Percentiles rank a stretch among this genome's conserved stretches.
phyloP scores from a whole-genome alignment of 2,329 filamentous ascomycete species.

The Claviceps purpurea region DNA sequence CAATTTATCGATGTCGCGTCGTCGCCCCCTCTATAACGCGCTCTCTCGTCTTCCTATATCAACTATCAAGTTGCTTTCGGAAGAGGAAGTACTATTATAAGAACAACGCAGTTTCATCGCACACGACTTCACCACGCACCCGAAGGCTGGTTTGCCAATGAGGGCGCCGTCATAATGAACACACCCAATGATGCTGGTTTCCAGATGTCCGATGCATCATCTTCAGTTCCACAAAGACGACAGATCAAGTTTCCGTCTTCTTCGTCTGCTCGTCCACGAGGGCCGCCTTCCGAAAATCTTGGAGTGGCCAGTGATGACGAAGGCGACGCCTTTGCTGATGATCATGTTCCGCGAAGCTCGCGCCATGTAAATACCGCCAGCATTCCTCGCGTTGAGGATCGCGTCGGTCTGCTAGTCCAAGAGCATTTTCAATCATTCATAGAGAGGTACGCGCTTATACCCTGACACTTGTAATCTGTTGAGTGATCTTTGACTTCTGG shows the following conservation, averaged over 20 bases:
- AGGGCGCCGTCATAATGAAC: constrained; percentile 24
- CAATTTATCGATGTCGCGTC: constrained; percentile 25
- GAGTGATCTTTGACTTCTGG: neutral
- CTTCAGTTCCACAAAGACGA: constrained; percentile 27
- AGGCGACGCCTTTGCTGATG: constrained; percentile 48
- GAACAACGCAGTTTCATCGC: neutral
- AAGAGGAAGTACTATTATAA: neutral
- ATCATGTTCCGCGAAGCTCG: constrained; percentile 43
- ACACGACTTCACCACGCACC: neutral
- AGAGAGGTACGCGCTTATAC: constrained; percentile 41
- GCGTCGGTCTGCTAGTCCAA: constrained; percentile 60
- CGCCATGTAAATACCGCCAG: constrained; percentile 33
- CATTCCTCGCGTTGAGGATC: constrained; percentile 63
- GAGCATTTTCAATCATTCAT: constrained; percentile 69
- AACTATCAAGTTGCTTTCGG: neutral
- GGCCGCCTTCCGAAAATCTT: constrained; percentile 48
- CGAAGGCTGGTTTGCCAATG: neutral
- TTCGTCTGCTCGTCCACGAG: constrained; percentile 39
- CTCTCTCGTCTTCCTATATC: neutral
- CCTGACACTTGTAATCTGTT: neutral
- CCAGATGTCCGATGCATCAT: constrained; percentile 43
- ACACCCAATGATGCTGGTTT: constrained; percentile 42
- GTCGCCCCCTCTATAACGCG: constrained; percentile 20
- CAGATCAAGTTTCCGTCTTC: constrained; percentile 29
- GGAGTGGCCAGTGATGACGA: constrained; percentile 50